Conservation (phyloP, 768 basidiomycete genomes). For the Mycena belliarum region DNA sequence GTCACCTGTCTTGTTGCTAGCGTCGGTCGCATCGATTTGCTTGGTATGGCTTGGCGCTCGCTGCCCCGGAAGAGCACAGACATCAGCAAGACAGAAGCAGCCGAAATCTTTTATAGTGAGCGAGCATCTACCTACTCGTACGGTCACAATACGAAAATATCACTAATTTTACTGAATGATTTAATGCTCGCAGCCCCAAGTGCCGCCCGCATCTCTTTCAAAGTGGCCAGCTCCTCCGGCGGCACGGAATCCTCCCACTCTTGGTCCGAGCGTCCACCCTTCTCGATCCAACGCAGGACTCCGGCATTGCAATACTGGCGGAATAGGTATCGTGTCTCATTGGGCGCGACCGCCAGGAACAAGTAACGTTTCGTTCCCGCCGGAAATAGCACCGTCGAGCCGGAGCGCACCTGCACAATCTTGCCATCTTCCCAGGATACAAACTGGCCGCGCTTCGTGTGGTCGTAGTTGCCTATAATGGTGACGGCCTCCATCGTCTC, state of each 20-base stretch:
- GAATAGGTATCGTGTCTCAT: background rate
- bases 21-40: too few species aligned
- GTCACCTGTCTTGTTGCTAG: too few species aligned
- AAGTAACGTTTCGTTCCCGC: background rate
- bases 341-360: background rate
- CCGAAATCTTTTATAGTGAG: too few species aligned
- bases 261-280: background rate
- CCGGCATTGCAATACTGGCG: background rate
- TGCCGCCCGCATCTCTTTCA: background rate
- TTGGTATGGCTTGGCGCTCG: too few species aligned
- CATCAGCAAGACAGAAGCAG: too few species aligned
- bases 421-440: background rate
- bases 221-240: background rate
- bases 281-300: background rate
- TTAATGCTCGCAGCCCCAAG: background rate
- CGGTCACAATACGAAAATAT: background rate
- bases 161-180: background rate
- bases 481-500: background rate
- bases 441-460: background rate
- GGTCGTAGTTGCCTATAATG: background rate
- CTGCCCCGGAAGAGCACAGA: too few species aligned
- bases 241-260: background rate
- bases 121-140: too few species aligned
- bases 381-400: background rate
- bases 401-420: background rate